These are phyloP conservation scores for Colletotrichum eleusines DNA, from an alignment of 2,329 filamentous ascomycete species.

Conservation along the genomic window DNA sequence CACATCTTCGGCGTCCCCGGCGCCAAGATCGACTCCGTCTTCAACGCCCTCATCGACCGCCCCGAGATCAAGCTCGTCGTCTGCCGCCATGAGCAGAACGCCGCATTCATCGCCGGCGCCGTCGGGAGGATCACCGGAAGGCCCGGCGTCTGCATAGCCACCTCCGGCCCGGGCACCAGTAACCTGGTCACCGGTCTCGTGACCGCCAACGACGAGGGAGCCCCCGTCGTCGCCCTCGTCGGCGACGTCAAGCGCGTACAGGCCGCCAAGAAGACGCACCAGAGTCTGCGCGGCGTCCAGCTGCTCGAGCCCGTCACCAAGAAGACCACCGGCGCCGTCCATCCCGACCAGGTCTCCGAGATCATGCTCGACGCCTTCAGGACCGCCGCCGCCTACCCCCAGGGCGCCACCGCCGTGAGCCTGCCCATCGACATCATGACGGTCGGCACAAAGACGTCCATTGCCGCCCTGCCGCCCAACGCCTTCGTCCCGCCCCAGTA, in stretches of 20 bases:
- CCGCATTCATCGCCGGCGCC: conserved; percentile 62
- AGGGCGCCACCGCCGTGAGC: conserved; percentile 57
- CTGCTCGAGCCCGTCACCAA: conserved; percentile 59
- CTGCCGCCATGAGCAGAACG: conserved; percentile 63
- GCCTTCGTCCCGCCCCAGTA: conserved; percentile 56
- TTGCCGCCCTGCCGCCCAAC: conserved; percentile 53
- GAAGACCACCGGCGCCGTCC: conserved; percentile 55
- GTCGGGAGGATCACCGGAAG: conserved; percentile 59
- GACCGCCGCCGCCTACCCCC: conserved; percentile 54
- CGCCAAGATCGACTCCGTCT: conserved; percentile 62
- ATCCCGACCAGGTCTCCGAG: conserved; percentile 62
- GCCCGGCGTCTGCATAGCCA: conserved; percentile 61
- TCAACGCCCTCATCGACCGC: conserved; percentile 59
- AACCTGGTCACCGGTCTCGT: conserved; percentile 61
- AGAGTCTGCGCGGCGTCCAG: conserved; percentile 58
- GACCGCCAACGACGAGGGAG: conserved; percentile 61
- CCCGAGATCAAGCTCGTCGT: conserved; percentile 60
- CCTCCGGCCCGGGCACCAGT: conserved; percentile 60
- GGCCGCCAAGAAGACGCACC: conserved; percentile 60
- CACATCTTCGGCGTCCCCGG: conserved; percentile 61
- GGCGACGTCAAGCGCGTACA: conserved; percentile 59
- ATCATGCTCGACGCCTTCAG: conserved; percentile 60
- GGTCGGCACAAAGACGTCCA: conserved; percentile 49
- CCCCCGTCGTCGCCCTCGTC: conserved; percentile 62
- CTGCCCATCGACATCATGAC: conserved; percentile 60